Evolutionary conservation across 352 stramenopile species (phyloP).

Genomic region (Pythium rhizo-oryzae): DNA sequence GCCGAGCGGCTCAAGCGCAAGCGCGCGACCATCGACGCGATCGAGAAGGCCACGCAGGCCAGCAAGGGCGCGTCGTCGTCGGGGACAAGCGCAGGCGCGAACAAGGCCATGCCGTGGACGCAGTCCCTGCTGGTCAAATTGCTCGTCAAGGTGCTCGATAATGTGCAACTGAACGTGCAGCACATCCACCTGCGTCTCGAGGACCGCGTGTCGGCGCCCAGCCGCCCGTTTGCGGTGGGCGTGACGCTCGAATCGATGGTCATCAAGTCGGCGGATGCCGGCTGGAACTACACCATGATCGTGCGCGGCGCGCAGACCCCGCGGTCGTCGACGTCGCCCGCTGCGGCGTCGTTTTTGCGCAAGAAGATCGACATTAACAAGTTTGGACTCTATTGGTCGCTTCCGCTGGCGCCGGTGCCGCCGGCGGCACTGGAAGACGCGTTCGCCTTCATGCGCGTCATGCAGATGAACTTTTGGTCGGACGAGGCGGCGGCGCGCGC

Average conservation of each 20-base stretch:
- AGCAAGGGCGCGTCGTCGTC: constrained; percentile 38
- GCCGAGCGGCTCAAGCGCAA: constrained; percentile 64
- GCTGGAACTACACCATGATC: constrained; percentile 86
- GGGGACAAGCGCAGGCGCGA: constrained; percentile 16
- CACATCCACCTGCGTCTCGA: constrained; percentile 77
- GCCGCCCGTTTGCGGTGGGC: constrained; percentile 57
- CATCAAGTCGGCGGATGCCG: constrained; percentile 79
- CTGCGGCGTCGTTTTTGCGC: constrained; percentile 48
- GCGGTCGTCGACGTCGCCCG: constrained; percentile 12
- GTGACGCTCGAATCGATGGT: constrained; percentile 81
- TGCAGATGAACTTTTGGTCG: constrained; percentile 69
- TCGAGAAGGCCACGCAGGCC: constrained; percentile 74
- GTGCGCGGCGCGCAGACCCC: constrained; percentile 41
- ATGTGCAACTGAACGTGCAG: constrained; percentile 82
- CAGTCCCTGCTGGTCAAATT: constrained; percentile 83
- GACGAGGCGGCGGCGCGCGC: constrained; percentile 16
- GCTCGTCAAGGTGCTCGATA: constrained; percentile 81
- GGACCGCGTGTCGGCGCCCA: constrained; percentile 54
- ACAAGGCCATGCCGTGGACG: constrained; percentile 42
- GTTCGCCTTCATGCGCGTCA: constrained; percentile 62
- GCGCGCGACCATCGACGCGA: constrained; percentile 72
- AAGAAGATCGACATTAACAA: constrained; percentile 87
- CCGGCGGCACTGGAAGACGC: constrained; percentile 47
- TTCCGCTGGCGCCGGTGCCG: constrained; percentile 52
- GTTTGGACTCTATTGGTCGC: constrained; percentile 80